Percentiles rank a stretch among this genome's conserved stretches.
Conservation (phyloP, 106 monocot species). For the Acanthochlamys bracteata region DNA sequence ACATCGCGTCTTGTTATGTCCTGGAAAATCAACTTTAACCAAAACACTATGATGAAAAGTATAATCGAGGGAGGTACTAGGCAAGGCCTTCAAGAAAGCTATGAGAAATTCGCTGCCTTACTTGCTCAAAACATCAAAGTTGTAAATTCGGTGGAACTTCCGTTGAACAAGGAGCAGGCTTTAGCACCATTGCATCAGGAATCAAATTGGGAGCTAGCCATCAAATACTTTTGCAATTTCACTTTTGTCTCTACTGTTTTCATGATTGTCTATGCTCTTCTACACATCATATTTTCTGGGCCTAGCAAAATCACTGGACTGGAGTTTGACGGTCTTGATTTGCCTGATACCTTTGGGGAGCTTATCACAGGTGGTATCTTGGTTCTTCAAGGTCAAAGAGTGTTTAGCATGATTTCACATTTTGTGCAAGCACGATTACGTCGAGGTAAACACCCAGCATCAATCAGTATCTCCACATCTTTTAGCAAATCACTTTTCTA, state of each 20-base stretch:
- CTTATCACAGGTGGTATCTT: conserved; percentile 42
- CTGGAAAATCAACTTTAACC: conserved; percentile 44
- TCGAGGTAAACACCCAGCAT: conserved; percentile 7
- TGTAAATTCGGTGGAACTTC: conserved; percentile 10
- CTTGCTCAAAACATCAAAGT: conserved; percentile 32
- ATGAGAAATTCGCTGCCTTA: conserved; percentile 29
- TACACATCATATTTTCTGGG: conserved; percentile 44
- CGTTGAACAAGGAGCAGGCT: conserved; percentile 31
- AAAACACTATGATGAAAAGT: conserved; percentile 61
- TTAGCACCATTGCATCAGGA: conserved; percentile 36
- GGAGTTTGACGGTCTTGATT: conserved; percentile 60
- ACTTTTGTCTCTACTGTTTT: conserved; percentile 36
- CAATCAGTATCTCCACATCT: too few relatives aligned
- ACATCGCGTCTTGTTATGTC: conserved; percentile 45
- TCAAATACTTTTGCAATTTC: conserved; percentile 51
- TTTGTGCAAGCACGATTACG: conserved; percentile 48
- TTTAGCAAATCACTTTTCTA: too few relatives aligned
- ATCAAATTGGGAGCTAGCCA: conserved; percentile 40
- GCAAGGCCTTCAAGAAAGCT: conserved; percentile 62
- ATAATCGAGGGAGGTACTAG: conserved; percentile 47
- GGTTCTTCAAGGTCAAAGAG: conserved; percentile 37
- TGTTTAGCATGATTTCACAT: conserved; percentile 45
- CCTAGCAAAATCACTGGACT: conserved; percentile 22
- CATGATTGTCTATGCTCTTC: conserved; percentile 32
- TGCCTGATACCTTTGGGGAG: conserved; percentile 63